Evolutionary conservation across 164 flowering plant species (phyloP), one percentile per base, ranked within the genome.

Genomic region (Stephania yunnanensis): DNA sequence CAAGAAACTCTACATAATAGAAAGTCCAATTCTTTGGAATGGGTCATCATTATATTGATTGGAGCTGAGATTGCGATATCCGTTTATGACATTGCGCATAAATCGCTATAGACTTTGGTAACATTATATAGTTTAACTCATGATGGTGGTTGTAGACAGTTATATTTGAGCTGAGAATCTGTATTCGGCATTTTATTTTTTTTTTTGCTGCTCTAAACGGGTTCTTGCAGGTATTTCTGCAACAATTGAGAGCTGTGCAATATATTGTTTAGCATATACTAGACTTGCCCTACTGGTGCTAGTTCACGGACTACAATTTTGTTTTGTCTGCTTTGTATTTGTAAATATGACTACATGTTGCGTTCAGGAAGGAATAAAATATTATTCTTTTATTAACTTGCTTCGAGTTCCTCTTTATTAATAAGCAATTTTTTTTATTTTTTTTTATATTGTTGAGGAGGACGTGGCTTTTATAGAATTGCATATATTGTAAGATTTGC

Each of bases 1-100:
- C 97, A 90, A 75, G 98, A 95, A 78, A 89, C 89, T 80, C 92
- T 94, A 73, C 98, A 94, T 74, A 91, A 94, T 69, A 87, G 97
- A 86, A 94, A 89, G 78, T 94, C 98, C 5, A 97, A 91, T 82
- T 92, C 89, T 76, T 83, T 94, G 81, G 97, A 91, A 77, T 91
- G 97, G 97, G 84, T 91, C 61, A 91, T 95, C 82, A 95, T 95
- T 73, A 76, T 92, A 63, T 76, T 95, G 80, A 93, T 95, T 3
- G 84, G 88, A 74, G 92, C 87, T 45, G 98, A 94, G 81, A 90
- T 92, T 76, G 84, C 91, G 20, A 86, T 92, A 42, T 93, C 94
- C 71, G 81, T 91, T 12, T 94, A 89, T 77, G 91, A 89, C 76
- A 85, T 92, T 72, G 82, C 85, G 48, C 88, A 83, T 29, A 89